Base-by-base conservation (phyloP, 257 asterid species). In the Solanum arcanum region DNA sequence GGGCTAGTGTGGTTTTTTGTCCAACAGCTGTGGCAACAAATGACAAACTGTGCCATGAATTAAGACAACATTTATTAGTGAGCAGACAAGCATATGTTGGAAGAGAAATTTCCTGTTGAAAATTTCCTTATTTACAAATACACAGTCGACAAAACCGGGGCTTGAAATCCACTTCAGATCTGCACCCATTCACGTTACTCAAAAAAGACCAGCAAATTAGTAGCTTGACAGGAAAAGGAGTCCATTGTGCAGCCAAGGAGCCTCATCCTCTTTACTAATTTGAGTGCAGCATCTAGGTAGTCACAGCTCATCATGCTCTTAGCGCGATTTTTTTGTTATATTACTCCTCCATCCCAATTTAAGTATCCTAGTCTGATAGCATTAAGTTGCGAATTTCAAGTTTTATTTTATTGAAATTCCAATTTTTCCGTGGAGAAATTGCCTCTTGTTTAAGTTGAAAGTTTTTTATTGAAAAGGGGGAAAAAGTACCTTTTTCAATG, bases 11-110 rank as follows among this genome's bases (percentile, higher is more conserved):
- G 70, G 68, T 42, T 90, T 88, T 86, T 44, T 89, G 86, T 85
- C 90, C 90, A 86, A 91, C 89, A 86, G 90, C 91, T 87, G 87
- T 91, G 14, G 88, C 87, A 84, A 92, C 96, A 88, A 88, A 91
- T 76, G 87, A 64, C 42, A 89, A 84, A 90, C 98, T 94, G 96
- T 82, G 86, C 89, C 59, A 83, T 77, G 56, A 85, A 86, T 81
- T 12, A 69, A 37, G 49, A 33, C 46, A 83, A 90, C 46, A 83
- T 52, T 44, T 69, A 86, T 87, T 86, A 89, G 44, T 82, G 23
- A 85, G 21, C 47, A 41, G 70, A 66, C 77, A n/a, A 84, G 76
- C 41, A 25, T 6, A 69, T 47, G 31, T 5, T 29, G 13, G 11
- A 16, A 62, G 29, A 72, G 37, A 86, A 29, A 18, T 80, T 49